Percentiles rank a stretch among this genome's conserved stretches.
Conservation (phyloP, 2,329 filamentous ascomycete genomes). For the Hymenoscyphus fructigenus region DNA sequence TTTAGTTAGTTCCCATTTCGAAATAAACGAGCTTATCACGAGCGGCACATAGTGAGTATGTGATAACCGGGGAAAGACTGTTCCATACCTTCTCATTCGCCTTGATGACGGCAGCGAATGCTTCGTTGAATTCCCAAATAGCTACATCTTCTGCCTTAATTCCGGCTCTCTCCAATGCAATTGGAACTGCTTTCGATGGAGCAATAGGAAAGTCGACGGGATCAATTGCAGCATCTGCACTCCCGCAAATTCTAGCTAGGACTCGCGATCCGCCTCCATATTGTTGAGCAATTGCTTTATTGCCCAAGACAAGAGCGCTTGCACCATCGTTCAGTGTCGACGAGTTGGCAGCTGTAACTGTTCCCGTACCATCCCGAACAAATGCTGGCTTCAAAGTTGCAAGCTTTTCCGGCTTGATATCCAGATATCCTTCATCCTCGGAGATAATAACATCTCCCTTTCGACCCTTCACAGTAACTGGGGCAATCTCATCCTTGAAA, state of each 20-base stretch:
- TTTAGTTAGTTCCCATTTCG: slow-evolving; percentile 13
- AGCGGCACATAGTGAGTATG: not conserved
- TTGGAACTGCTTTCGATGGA: slow-evolving; percentile 86
- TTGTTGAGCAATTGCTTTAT: slow-evolving; percentile 74
- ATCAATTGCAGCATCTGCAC: slow-evolving; percentile 87
- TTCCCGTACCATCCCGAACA: slow-evolving; percentile 78
- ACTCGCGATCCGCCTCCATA: slow-evolving; percentile 77
- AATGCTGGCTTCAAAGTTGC: slow-evolving; percentile 88
- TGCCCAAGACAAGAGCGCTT: slow-evolving; percentile 82
- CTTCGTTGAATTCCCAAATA: slow-evolving; percentile 98
- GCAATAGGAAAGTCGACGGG: slow-evolving; percentile 93
- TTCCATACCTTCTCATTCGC: slow-evolving; percentile 79
- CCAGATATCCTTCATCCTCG: slow-evolving; percentile 86
- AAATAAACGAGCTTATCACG: not conserved
- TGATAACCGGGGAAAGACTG: not conserved
- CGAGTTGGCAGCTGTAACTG: slow-evolving; percentile 91
- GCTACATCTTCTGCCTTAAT: slow-evolving; percentile 90
- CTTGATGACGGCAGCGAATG: slow-evolving; percentile 92
- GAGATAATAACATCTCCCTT: slow-evolving; percentile 80
- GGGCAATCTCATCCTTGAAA: slow-evolving; percentile 87
- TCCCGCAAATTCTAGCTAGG: slow-evolving; percentile 80
- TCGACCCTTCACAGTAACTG: slow-evolving; percentile 79
- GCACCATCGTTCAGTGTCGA: slow-evolving; percentile 95
- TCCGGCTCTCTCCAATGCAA: slow-evolving; percentile 83
- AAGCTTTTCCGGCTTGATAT: slow-evolving; percentile 84